phyloP scores from a whole-genome alignment of 2,329 filamentous ascomycete species.

The Penicillium rolfsii region DNA sequence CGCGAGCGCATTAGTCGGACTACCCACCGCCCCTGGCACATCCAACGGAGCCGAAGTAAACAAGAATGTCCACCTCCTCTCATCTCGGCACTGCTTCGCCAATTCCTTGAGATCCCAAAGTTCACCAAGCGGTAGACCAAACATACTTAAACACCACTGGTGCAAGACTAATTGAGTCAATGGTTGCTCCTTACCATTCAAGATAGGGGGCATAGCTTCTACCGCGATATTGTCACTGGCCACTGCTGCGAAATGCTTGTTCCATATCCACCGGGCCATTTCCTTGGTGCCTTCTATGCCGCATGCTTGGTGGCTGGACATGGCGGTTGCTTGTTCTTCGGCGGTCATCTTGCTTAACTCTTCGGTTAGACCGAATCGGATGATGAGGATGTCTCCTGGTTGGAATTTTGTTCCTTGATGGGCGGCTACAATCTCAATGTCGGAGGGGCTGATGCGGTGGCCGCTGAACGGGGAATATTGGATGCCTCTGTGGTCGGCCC shows the following conservation, averaged over 20 bases:
- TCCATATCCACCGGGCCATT: constrained; percentile 60
- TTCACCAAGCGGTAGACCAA: constrained; percentile 52
- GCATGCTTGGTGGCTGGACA: constrained; percentile 16
- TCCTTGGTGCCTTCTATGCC: constrained; percentile 53
- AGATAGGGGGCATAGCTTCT: constrained; percentile 31
- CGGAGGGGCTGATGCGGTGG: constrained; percentile 20
- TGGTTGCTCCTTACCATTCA: constrained; percentile 18
- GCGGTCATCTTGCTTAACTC: constrained; percentile 21
- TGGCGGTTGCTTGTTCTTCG: constrained; percentile 18
- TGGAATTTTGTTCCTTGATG: constrained; percentile 25
- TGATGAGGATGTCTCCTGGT: constrained; percentile 28
- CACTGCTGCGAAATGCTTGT: constrained; percentile 51
- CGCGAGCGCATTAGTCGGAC: constrained; percentile 35
- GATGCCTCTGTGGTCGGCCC: constrained; percentile 59
- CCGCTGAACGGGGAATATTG: constrained; percentile 58
- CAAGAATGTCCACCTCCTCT: constrained; percentile 49
- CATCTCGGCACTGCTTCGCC: constrained; percentile 41
- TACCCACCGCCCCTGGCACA: constrained; percentile 43
- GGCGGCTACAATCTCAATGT: constrained; percentile 26
- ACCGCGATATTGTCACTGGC: constrained; percentile 33
- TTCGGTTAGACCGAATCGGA: constrained; percentile 31
- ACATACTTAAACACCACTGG: constrained; percentile 46
- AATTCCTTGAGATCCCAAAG: constrained; percentile 51
- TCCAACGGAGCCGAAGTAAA: constrained; percentile 51
- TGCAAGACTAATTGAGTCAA: constrained; percentile 37